Percentiles rank a stretch among this genome's conserved stretches.
Conservation (phyloP, 306 rosid species). For the Neltuma alba region DNA sequence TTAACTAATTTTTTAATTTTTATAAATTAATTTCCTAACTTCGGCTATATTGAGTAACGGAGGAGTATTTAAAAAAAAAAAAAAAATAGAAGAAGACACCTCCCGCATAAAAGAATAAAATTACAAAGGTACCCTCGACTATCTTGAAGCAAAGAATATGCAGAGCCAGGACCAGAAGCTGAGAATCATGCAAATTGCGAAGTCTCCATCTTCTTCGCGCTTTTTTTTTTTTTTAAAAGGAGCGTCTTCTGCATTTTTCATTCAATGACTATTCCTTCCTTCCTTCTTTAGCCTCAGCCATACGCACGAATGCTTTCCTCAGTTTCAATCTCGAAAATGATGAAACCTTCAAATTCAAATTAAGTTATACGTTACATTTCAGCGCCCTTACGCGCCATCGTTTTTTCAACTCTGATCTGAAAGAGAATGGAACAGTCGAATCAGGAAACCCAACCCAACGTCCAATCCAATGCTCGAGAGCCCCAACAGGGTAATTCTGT, state of each 20-base stretch:
- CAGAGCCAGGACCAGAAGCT: not conserved
- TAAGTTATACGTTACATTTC: not conserved
- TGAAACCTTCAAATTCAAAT: constrained; percentile 2
- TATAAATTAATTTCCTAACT: too few species aligned
- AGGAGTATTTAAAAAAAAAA: too few species aligned
- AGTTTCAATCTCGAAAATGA: not conserved
- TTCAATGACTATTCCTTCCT: not conserved
- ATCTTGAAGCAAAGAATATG: not conserved
- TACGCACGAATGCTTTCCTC: not conserved
- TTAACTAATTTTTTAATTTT: too few species aligned
- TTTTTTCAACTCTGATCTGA: not conserved
- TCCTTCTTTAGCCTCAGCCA: not conserved
- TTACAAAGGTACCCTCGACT: not conserved
- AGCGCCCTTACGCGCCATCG: constrained; percentile 27
- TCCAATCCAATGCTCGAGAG: not conserved
- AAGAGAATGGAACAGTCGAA: constrained; percentile 55
- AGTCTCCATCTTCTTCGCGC: not conserved
- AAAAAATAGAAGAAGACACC: too few species aligned
- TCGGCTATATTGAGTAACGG: too few species aligned
- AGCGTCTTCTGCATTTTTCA: not conserved
- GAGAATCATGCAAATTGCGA: not conserved
- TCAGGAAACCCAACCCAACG: constrained; percentile 34
- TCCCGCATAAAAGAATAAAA: not conserved
- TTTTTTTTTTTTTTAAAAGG: not conserved
- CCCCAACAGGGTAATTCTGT: constrained; percentile 23